Evolutionary conservation across 129 eudicot genomes (phyloP), one percentile per base, ranked within the genome.

Genomic region (Kitagawia praeruptora): DNA sequence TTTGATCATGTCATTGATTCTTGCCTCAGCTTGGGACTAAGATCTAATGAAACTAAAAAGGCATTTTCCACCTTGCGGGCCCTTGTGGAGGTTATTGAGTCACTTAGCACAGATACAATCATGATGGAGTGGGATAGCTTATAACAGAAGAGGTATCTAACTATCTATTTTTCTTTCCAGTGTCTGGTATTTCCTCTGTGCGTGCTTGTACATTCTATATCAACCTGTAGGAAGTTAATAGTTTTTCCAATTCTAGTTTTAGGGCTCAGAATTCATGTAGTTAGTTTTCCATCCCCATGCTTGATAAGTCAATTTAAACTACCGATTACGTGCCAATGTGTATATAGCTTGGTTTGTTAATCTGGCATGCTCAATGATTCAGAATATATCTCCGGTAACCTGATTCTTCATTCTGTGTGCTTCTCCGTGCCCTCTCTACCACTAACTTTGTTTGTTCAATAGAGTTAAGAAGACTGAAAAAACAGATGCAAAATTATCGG

Each of bases 61-160:
- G 93, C 89, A 37, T 90, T 96, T 84, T 84, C 99, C 66, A 96
- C 98, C 73, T 78, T 96, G 89, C 89, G 93, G 89, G 99, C 98
- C 44, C 85, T 96, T 82, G 89, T 96, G 79, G 99, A 96, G 86
- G 99, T 90, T 49, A 82, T 96, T 98, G 97, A 96, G 75, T 84
- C 76, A 73, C 89, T 96, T 21, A 90, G 92, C 78, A 89, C 86
- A 85, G 98, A 92, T 77, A 87, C 89, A 14, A 90, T 25, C 87
- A 93, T 53, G 95, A 88, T 80, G 91, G 89, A 75, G 89, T 86
- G 74, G 97, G 95, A 79, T 85, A 89, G 79, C 72, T 76, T 42
- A 95, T 96, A 28, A 70, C 42, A 63, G 96, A 90, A 42, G 99
- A 96, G 96, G 99, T 96, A 82, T 80, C n/a, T n/a, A n/a, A n/a